Conservation (phyloP, 805 yeast genomes). For the Ogataea naganishii region DNA sequence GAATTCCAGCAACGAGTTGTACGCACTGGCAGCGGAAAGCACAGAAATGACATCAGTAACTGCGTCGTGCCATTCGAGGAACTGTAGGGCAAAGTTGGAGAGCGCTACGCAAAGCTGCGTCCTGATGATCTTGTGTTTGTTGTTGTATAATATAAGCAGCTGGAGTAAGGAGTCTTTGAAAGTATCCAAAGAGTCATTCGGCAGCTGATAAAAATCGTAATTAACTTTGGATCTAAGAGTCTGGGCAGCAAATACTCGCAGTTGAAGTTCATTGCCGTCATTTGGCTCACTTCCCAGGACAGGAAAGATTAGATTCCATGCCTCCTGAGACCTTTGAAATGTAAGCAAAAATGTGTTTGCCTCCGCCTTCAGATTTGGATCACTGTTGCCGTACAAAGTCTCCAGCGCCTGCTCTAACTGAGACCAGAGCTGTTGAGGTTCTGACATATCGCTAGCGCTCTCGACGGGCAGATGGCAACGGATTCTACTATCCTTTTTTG, state of each 20-base stretch:
- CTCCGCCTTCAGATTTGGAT: constrained; percentile 27
- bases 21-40: constrained; percentile 31
- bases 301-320: constrained; percentile 68
- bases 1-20: constrained; percentile 60
- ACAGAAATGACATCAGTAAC: constrained; percentile 53
- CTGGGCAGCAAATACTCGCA: constrained; percentile 82
- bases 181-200: constrained; percentile 43
- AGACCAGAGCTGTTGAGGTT: constrained; percentile 3
- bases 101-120: constrained; percentile 78
- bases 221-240: constrained; percentile 79
- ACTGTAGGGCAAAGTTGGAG: constrained; percentile 76
- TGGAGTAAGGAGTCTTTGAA: constrained; percentile 62
- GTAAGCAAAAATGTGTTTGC: constrained; percentile 56
- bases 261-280: constrained; percentile 33
- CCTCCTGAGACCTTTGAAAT: constrained; percentile 75
- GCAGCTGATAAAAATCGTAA: constrained; percentile 77
- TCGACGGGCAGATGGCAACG: too few relatives aligned
- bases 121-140: constrained; percentile 48
- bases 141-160: constrained; percentile 42
- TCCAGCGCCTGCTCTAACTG: constrained; percentile 36
- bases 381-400: constrained; percentile 31
- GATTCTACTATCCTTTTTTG: too few relatives aligned
- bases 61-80: constrained; percentile 62
- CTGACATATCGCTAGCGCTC: constrained; percentile 3
- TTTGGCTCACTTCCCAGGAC: constrained; percentile 31